Percentiles rank a stretch among this genome's conserved stretches.
These are phyloP conservation scores for Filosporella fistucella DNA, from an alignment of 495 filamentous ascomycete genomes.

Conservation along the genomic window DNA sequence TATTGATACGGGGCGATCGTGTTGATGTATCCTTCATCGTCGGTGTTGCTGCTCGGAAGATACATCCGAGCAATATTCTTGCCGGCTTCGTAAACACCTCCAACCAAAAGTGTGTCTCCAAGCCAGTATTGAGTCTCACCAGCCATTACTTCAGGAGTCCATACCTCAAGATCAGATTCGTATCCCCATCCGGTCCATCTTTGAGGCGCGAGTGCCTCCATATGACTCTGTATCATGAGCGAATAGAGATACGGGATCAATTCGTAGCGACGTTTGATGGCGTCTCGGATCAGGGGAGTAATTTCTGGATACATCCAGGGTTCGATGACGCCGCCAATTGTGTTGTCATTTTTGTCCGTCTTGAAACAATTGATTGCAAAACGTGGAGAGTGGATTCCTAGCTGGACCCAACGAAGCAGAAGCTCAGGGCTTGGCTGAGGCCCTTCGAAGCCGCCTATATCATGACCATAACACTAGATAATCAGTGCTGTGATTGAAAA, in stretches of 20 bases:
- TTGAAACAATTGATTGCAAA: slow-evolving; percentile 77
- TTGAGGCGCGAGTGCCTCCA: slow-evolving; percentile 53
- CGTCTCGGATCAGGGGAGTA: slow-evolving; percentile 50
- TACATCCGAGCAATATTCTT: slow-evolving; percentile 49
- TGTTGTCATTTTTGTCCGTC: slow-evolving; percentile 54
- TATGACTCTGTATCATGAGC: slow-evolving; percentile 53
- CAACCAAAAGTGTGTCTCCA: slow-evolving; percentile 59
- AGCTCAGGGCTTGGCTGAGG: slow-evolving; percentile 64
- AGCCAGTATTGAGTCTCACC: slow-evolving; percentile 70
- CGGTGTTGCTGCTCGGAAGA: slow-evolving; percentile 42
- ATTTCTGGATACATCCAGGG: slow-evolving; percentile 69
- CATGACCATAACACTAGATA: slow-evolving; percentile 57
- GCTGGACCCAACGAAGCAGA: slow-evolving; percentile 65
- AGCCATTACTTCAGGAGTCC: slow-evolving; percentile 44
- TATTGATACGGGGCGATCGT: slow-evolving; percentile 56
- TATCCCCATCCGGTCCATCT: slow-evolving; percentile 68
- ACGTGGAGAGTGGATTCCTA: slow-evolving; percentile 61
- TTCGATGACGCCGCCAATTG: slow-evolving; percentile 64
- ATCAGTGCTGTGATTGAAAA: background rate
- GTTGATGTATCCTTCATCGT: slow-evolving; percentile 53
- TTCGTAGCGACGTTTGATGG: slow-evolving; percentile 65
- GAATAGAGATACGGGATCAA: slow-evolving; percentile 66
- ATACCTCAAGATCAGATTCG: slow-evolving; percentile 57
- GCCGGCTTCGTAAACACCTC: slow-evolving; percentile 59
- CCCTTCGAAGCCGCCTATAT: slow-evolving; percentile 70